phyloP scores from a whole-genome alignment of 2,329 filamentous ascomycete species.

The Aspergillus sp. region DNA sequence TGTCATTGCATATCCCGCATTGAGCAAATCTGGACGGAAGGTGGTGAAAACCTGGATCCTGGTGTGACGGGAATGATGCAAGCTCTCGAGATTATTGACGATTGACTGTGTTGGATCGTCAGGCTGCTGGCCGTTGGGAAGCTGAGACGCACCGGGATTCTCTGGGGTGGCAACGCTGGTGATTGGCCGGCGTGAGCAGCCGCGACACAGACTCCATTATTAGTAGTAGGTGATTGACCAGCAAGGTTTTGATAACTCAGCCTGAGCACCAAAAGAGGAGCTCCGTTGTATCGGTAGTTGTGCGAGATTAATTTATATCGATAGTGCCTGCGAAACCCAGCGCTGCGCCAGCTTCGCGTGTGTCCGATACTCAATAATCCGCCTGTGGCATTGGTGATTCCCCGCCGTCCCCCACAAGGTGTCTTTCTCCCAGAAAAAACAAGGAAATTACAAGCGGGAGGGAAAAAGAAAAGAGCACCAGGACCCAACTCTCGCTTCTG shows the following conservation, averaged over 20 bases:
- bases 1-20: neutral
- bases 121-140: neutral
- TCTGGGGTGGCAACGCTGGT: constrained; percentile 2
- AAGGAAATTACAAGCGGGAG: neutral
- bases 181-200: constrained; percentile 6
- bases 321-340: neutral
- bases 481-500: neutral
- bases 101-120: neutral
- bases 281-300: neutral
- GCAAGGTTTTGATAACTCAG: neutral
- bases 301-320: constrained; percentile 5
- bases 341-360: neutral
- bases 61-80: constrained; percentile 1
- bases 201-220: neutral
- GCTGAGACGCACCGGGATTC: neutral
- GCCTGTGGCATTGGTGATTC: neutral
- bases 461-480: neutral
- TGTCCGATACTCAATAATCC: too few relatives aligned
- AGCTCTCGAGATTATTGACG: constrained; percentile 1
- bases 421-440: neutral
- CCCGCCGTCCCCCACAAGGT: constrained; percentile 9
- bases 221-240: too few relatives aligned
- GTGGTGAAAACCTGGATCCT: neutral
- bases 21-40: neutral
- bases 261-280: neutral